These are phyloP conservation scores for Casuarina cunninghamiana DNA, from an alignment of 306 rosid species.

Conservation along the genomic window DNA sequence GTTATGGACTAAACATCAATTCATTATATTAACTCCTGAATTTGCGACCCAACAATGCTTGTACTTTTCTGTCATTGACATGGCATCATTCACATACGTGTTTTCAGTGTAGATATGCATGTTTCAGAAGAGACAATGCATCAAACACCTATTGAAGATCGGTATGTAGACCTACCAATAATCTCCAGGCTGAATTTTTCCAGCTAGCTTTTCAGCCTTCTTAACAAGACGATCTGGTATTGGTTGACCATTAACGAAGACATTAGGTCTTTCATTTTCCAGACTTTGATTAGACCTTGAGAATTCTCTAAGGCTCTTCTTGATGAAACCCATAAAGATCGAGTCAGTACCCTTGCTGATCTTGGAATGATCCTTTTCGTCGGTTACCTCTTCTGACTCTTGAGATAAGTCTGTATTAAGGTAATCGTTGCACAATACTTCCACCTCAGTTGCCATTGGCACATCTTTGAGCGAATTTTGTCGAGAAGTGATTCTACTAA, in stretches of 20 bases:
- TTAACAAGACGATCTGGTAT: conserved; percentile 32
- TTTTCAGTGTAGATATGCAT: not conserved
- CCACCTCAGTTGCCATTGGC: conserved; percentile 31
- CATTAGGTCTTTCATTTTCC: conserved; percentile 33
- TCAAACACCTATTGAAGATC: not conserved
- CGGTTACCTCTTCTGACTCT: conserved; percentile 35
- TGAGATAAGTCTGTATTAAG: conserved; percentile 32
- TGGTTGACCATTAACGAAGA: conserved; percentile 43
- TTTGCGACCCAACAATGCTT: not conserved
- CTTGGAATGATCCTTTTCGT: conserved; percentile 40
- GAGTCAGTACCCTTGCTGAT: conserved; percentile 26
- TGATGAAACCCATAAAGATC: conserved; percentile 32
- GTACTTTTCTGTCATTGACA: not conserved
- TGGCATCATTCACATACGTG: not conserved
- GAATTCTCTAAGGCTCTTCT: conserved; percentile 37
- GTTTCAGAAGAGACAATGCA: not conserved
- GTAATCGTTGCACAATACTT: conserved; percentile 37
- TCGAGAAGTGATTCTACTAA: conserved; percentile 9
- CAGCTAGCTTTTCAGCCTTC: conserved; percentile 54
- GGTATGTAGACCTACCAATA: conserved; percentile 39
- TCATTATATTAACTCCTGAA: not conserved
- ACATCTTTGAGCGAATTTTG: conserved; percentile 26
- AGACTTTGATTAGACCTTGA: conserved; percentile 31
- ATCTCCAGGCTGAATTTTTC: conserved; percentile 49
- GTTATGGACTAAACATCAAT: not conserved